Percentiles rank a stretch among this genome's conserved stretches.
These are phyloP conservation scores for Microdochium paspali DNA, from an alignment of 2,329 filamentous ascomycete species.

Conservation along the genomic window DNA sequence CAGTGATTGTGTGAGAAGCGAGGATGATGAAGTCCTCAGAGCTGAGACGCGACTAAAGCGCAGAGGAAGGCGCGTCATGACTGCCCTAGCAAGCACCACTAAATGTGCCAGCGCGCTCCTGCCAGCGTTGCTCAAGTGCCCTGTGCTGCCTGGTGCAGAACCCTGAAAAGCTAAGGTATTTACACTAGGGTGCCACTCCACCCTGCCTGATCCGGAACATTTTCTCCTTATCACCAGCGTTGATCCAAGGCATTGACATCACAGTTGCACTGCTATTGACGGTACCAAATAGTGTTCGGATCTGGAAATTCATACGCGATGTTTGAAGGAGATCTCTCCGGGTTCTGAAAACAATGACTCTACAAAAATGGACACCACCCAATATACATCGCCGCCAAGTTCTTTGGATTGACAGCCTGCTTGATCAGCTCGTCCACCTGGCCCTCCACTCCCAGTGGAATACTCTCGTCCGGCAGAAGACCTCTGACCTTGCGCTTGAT, in stretches of 20 bases:
- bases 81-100: not conserved
- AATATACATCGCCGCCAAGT: constrained; percentile 91
- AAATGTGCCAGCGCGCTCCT: too few relatives aligned
- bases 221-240: too few relatives aligned
- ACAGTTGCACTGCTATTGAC: too few relatives aligned
- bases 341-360: not conserved
- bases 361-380: constrained; percentile 67
- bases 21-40: not conserved
- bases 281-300: too few relatives aligned
- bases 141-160: not conserved
- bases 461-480: constrained; percentile 74
- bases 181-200: too few relatives aligned
- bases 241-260: too few relatives aligned
- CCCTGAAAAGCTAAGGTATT: not conserved
- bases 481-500: constrained; percentile 83
- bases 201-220: too few relatives aligned
- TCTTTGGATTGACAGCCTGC: constrained; percentile 70
- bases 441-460: constrained; percentile 88
- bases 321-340: too few relatives aligned
- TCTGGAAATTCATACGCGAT: too few relatives aligned
- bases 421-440: constrained; percentile 94
- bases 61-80: too few relatives aligned
- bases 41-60: too few relatives aligned
- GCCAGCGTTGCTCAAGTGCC: too few relatives aligned
- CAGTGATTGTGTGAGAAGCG: not conserved